Evolutionary conservation across 768 basidiomycete genomes (phyloP).

Genomic region (Lentinula aciculospora): DNA sequence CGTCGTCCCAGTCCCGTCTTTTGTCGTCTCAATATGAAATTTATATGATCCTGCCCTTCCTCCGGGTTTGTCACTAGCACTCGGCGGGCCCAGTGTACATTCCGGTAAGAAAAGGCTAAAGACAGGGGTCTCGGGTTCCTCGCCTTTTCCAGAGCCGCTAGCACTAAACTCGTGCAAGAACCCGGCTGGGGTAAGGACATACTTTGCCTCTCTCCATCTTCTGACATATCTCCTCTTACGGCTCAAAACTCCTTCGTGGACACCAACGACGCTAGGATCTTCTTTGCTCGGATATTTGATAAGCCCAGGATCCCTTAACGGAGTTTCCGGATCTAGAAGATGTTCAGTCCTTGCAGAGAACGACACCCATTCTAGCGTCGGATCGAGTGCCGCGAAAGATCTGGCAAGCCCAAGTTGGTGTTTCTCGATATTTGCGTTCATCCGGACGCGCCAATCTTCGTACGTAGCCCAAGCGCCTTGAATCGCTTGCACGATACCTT

Average conservation of each 20-base stretch:
- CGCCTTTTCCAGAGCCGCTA: slow-evolving; percentile 55
- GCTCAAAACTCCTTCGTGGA: slow-evolving; percentile 88
- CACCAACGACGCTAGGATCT: slow-evolving; percentile 77
- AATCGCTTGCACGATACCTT: slow-evolving; percentile 90
- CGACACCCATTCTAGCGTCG: slow-evolving; percentile 92
- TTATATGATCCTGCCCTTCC: slow-evolving; percentile 74
- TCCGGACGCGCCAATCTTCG: slow-evolving; percentile 89
- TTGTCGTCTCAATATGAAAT: slow-evolving; percentile 94
- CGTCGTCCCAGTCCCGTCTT: slow-evolving; percentile 69
- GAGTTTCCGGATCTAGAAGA: slow-evolving; percentile 94
- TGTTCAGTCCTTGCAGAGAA: slow-evolving; percentile 93
- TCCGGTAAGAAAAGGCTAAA: slow-evolving; percentile 91
- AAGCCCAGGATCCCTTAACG: slow-evolving; percentile 69
- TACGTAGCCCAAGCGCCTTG: slow-evolving; percentile 98
- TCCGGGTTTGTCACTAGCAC: slow-evolving; percentile 21
- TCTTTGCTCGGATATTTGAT: slow-evolving; percentile 89
- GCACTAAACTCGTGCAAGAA: slow-evolving; percentile 90
- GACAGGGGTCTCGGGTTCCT: slow-evolving; percentile 50
- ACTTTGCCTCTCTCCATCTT: slow-evolving; percentile 80
- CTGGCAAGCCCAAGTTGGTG: slow-evolving; percentile 67
- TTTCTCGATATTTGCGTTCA: slow-evolving; percentile 65
- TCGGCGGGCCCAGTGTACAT: slow-evolving; percentile 94
- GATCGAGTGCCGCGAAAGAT: slow-evolving; percentile 72
- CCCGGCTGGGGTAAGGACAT: slow-evolving; percentile 90
- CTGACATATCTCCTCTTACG: slow-evolving; percentile 95